Percentiles rank a stretch among this genome's conserved stretches.
Evolutionary conservation across 1,284 basidiomycete species (phyloP).

Genomic region (Athelia psychrophila): DNA sequence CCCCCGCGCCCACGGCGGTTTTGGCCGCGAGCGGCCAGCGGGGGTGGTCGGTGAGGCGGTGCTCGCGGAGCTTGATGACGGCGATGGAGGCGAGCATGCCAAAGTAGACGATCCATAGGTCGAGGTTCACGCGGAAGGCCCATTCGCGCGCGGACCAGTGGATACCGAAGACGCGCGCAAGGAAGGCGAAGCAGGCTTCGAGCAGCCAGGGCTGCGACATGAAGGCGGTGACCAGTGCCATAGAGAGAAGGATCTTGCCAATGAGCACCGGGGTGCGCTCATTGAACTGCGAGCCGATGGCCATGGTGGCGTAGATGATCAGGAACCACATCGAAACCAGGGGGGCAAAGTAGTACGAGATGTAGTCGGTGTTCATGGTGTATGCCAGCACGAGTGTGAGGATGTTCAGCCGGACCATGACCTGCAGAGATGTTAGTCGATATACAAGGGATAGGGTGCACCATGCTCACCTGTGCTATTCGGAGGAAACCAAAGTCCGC

Average conservation of each 20-base stretch:
- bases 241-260: slow-evolving; percentile 67
- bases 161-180: slow-evolving; percentile 68
- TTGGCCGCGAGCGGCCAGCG: slow-evolving; percentile 60
- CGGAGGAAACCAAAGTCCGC: slow-evolving; percentile 81
- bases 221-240: slow-evolving; percentile 59
- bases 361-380: slow-evolving; percentile 88
- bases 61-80: slow-evolving; percentile 74
- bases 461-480: slow-evolving; percentile 53
- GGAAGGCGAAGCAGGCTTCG: slow-evolving; percentile 58
- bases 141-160: slow-evolving; percentile 84
- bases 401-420: slow-evolving; percentile 80
- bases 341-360: slow-evolving; percentile 86
- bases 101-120: slow-evolving; percentile 84
- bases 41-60: slow-evolving; percentile 66
- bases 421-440: slow-evolving; percentile 35
- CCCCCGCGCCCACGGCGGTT: slow-evolving; percentile 40
- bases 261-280: slow-evolving; percentile 66
- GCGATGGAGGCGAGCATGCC: slow-evolving; percentile 81
- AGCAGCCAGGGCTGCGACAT: slow-evolving; percentile 67
- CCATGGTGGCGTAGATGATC: slow-evolving; percentile 81
- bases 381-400: slow-evolving; percentile 81
- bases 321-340: slow-evolving; percentile 84
- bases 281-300: slow-evolving; percentile 71
- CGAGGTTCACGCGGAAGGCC: slow-evolving; percentile 83
- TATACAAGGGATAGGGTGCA: not conserved